Percentiles rank a stretch among this genome's conserved stretches.
phyloP scores from a whole-genome alignment of 176 grass and related monocot species.

The Secale cereale region DNA sequence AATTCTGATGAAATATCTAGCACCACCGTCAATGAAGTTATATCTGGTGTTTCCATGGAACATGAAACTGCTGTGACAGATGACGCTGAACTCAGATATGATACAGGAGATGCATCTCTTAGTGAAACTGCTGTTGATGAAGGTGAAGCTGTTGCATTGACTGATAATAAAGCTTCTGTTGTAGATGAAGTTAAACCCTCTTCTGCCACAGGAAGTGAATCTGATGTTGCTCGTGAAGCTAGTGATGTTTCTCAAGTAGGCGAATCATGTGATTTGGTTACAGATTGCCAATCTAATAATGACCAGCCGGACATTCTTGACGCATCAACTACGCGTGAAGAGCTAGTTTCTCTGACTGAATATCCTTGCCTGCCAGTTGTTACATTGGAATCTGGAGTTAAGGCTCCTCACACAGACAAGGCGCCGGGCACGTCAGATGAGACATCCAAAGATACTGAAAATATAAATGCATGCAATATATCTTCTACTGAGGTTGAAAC shows the following conservation, averaged over 20 bases:
- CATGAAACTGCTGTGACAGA: background rate
- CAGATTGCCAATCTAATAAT: background rate
- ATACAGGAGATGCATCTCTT: constrained; percentile 5
- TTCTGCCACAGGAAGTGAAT: background rate
- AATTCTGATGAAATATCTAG: constrained; percentile 26
- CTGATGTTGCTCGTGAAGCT: background rate
- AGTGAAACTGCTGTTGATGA: constrained; percentile 10
- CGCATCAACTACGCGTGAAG: background rate
- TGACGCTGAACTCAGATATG: constrained; percentile 26
- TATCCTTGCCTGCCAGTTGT: background rate
- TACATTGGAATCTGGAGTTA: constrained; percentile 2
- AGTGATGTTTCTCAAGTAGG: background rate
- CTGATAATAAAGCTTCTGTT: background rate
- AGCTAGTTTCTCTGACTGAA: constrained; percentile 16
- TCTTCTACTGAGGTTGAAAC: constrained; percentile 40
- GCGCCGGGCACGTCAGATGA: background rate
- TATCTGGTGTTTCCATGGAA: constrained; percentile 11
- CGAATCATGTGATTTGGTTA: background rate
- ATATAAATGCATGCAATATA: constrained; percentile 19
- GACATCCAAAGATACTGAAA: constrained; percentile 13
- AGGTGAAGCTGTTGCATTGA: background rate
- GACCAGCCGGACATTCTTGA: background rate
- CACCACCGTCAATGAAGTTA: constrained; percentile 5
- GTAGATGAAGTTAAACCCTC: background rate
- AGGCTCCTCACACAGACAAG: background rate